Evolutionary conservation across 1,139 yeast species (phyloP).

Genomic region (Debaryomycetaceae sp.): DNA sequence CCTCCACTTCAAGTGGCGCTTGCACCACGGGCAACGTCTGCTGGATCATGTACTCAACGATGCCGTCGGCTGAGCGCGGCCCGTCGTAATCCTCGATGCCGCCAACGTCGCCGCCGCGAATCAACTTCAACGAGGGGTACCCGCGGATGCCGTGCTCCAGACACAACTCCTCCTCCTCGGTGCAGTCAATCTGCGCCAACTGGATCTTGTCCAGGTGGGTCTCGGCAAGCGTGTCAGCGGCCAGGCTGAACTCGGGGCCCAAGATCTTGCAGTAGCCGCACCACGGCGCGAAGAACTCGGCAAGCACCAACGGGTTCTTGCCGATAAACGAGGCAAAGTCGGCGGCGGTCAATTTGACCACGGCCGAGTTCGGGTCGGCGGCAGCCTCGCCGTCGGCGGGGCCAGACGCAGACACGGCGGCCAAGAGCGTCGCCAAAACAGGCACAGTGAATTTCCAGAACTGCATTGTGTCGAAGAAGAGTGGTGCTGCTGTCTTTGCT

Average conservation of each 20-base stretch:
- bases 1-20: constrained; percentile 42
- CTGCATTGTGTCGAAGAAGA: constrained; percentile 25
- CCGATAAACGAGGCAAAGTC: constrained; percentile 60
- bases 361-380: constrained; percentile 84
- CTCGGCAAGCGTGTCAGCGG: constrained; percentile 70
- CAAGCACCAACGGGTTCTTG: constrained; percentile 75
- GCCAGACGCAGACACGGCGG: constrained; percentile 39
- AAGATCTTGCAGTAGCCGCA: constrained; percentile 97
- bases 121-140: constrained; percentile 86
- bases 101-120: constrained; percentile 54
- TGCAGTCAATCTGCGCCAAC: constrained; percentile 91
- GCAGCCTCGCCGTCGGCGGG: constrained; percentile 55
- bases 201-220: constrained; percentile 58
- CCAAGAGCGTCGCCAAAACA: constrained; percentile 35
- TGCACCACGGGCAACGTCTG: constrained; percentile 80
- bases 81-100: constrained; percentile 67
- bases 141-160: constrained; percentile 73
- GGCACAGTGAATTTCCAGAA: constrained; percentile 38
- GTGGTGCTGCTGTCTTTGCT: no score
- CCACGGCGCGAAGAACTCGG: constrained; percentile 99
- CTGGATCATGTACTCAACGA: constrained; percentile 74
- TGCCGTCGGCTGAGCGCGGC: constrained; percentile 76
- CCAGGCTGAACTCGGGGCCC: constrained; percentile 86
- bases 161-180: constrained; percentile 80
- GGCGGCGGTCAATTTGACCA: constrained; percentile 65